phyloP scores from a whole-genome alignment of 106 monocot species.

The Iris macrosiphon region DNA sequence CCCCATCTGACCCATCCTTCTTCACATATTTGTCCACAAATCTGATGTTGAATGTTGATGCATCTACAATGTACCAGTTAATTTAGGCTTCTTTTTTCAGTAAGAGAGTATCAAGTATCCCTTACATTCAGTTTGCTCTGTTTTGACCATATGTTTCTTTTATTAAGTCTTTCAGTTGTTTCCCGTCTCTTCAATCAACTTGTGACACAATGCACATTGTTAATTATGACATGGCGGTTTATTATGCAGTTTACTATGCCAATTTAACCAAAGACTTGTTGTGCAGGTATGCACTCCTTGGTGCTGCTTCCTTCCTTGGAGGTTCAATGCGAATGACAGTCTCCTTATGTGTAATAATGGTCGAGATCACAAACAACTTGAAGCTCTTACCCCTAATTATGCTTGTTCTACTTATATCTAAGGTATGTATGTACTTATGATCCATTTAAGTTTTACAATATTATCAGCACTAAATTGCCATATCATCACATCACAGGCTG shows the following conservation, averaged over 20 bases:
- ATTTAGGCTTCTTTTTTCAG: too few relatives aligned
- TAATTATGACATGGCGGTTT: too few relatives aligned
- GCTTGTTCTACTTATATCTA: slow-evolving; percentile 99
- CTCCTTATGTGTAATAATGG: slow-evolving; percentile 99
- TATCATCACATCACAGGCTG: slow-evolving; percentile 54
- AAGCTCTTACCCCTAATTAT: slow-evolving; percentile 90
- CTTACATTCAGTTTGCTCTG: too few relatives aligned
- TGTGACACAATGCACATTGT: too few relatives aligned
- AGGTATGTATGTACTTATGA: slow-evolving; percentile 36
- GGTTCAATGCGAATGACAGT: slow-evolving; percentile 99
- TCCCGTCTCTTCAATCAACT: too few relatives aligned
- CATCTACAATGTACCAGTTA: too few relatives aligned
- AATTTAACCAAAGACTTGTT: too few relatives aligned
- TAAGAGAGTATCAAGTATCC: too few relatives aligned
- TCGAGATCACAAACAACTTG: slow-evolving; percentile 98
- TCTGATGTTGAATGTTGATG: too few relatives aligned
- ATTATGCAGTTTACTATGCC: too few relatives aligned
- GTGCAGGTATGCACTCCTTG: slow-evolving; percentile 92
- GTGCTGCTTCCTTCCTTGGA: slow-evolving; percentile 99
- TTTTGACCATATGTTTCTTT: neutral
- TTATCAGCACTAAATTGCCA: slow-evolving; percentile 1
- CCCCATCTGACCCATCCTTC: too few relatives aligned
- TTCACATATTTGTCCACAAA: too few relatives aligned
- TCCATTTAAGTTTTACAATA: neutral
- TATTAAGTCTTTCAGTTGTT: neutral